phyloP scores from a whole-genome alignment of 2,329 filamentous ascomycete species.

The Epichloe elymi region DNA sequence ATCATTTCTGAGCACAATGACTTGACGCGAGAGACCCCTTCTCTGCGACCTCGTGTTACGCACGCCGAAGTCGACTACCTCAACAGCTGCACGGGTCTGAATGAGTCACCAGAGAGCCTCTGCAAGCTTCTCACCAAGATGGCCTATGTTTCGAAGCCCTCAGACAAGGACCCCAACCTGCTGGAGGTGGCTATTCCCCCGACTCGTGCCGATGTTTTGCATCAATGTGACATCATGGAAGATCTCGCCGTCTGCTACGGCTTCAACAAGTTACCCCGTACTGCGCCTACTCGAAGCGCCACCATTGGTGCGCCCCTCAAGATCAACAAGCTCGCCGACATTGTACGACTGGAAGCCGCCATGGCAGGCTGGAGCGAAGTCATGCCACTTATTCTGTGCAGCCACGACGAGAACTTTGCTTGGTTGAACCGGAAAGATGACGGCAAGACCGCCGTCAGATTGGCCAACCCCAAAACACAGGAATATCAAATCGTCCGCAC shows the following conservation, averaged over 20 bases:
- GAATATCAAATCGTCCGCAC: constrained; percentile 93
- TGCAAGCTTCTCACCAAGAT: constrained; percentile 77
- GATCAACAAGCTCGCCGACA: constrained; percentile 91
- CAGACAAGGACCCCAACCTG: constrained; percentile 52
- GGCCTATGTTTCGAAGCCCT: constrained; percentile 72
- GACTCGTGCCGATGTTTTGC: constrained; percentile 85
- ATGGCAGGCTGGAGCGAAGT: constrained; percentile 96
- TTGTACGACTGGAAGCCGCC: constrained; percentile 75
- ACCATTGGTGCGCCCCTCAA: constrained; percentile 81
- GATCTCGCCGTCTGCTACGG: constrained; percentile 94
- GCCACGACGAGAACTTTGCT: constrained; percentile 93
- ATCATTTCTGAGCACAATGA: constrained; percentile 86
- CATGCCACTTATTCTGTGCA: constrained; percentile 91
- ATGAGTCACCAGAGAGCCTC: constrained; percentile 60
- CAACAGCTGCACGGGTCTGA: constrained; percentile 79
- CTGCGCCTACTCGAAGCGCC: constrained; percentile 72
- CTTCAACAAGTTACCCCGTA: constrained; percentile 87
- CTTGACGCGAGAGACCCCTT: constrained; percentile 62
- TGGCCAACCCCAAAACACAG: constrained; percentile 84
- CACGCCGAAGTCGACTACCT: constrained; percentile 86
- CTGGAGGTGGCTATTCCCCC: constrained; percentile 80
- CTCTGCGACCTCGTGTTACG: constrained; percentile 62
- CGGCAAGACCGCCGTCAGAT: constrained; percentile 65
- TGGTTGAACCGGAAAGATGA: constrained; percentile 89
- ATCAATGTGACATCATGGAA: constrained; percentile 98